A percentile compares a stretch with the other conserved stretches of the same genome.
Conservation (phyloP, 331 rosid species). For the Quercus tomentella region DNA sequence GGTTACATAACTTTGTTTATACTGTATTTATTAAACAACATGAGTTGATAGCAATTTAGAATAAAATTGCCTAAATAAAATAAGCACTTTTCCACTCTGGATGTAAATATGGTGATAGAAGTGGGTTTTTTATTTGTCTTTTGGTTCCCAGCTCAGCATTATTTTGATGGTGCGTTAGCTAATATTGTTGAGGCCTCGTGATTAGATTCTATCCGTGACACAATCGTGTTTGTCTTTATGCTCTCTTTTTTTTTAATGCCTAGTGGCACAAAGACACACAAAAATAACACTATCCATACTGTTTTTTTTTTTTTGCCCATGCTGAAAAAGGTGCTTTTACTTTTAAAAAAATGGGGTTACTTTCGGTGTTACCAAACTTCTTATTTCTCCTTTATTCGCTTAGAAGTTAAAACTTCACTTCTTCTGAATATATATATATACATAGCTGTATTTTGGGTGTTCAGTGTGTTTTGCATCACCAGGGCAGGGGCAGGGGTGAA, state of each 20-base stretch:
- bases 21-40: too few relatives aligned
- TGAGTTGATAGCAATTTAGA: background rate
- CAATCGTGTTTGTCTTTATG: background rate
- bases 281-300: background rate
- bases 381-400: too few relatives aligned
- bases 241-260: background rate
- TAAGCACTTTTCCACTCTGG: background rate
- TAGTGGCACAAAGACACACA: background rate
- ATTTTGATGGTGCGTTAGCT: background rate
- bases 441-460: too few relatives aligned
- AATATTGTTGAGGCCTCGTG: background rate
- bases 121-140: background rate
- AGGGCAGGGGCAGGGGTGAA: too few relatives aligned
- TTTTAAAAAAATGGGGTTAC: background rate
- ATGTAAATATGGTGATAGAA: background rate
- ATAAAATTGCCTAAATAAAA: background rate
- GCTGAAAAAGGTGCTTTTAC: background rate
- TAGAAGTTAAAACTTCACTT: too few relatives aligned
- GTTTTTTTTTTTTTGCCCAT: background rate
- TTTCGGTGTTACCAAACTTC: background rate
- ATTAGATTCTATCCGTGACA: background rate
- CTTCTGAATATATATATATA: too few relatives aligned
- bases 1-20: too few relatives aligned
- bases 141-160: background rate
- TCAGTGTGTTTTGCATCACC: too few relatives aligned